Base-by-base conservation (phyloP, 192 early-diverging fungal species). In the Backusella liffmaniae region DNA sequence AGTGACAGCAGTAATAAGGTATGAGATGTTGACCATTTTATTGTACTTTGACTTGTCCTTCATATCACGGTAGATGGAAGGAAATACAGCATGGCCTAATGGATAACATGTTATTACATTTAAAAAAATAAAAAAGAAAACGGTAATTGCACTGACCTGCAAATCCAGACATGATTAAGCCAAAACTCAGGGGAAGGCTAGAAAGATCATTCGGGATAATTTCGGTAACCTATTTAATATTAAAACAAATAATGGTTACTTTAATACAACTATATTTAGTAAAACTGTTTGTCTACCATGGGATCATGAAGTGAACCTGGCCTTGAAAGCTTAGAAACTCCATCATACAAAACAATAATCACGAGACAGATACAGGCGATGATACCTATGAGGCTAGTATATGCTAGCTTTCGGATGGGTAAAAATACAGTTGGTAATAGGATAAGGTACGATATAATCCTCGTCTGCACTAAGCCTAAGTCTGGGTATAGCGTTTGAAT, bases 1-100 rank as follows among this genome's bases (percentile, higher is more conserved):
- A 4, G 90, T 42, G n/a, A 73, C 18, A 34, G 84, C 77, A 21
- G 84, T 84, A 29, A 86, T 76, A 15, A 79, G n/a, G 79, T 90
- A 93, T 12, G 89, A 87, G 0, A 76, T 66, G 66, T 92, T 86
- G 0, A 93, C 81, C 72, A 85, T 80, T 1, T 30, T 56, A n/a
- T 79, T 82, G 79, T 85, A 92, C 21, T 78, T 18, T 5, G 70
- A 56, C 4, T 85, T 86, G 18, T 79, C 74, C 23, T 81, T 79
- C 89, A 93, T 90, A 75, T 93, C 92, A 12, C 85, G 78, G 74
- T 90, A 90, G 21, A 93, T 85, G 3, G 83, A 80, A 18, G 92
- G 92, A 69, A 92, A 89, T 5, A 93, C 85, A 29, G 90, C 87
- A 79, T 93, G 92, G 35, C 89, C 88, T 59, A 23, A 59, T 21